These are phyloP conservation scores for Calonectria hongkongensis DNA, from an alignment of 2,329 filamentous ascomycete species.

Conservation along the genomic window DNA sequence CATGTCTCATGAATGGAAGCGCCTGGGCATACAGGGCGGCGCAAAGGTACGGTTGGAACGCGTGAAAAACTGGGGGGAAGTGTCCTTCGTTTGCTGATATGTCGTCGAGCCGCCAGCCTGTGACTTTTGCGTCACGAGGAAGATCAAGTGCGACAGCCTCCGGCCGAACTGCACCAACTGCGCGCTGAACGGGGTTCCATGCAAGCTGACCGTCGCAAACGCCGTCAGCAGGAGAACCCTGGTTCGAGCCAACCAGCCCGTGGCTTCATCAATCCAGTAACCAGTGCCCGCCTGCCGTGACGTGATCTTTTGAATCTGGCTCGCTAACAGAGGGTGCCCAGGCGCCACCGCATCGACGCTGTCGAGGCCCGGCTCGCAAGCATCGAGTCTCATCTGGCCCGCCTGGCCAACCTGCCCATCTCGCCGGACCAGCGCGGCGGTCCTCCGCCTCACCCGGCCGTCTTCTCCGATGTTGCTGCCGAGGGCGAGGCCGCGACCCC, in stretches of 20 bases:
- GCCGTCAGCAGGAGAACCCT: conserved; percentile 35
- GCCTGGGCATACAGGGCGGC: not conserved
- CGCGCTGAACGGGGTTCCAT: conserved; percentile 59
- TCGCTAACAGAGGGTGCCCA: conserved; percentile 5
- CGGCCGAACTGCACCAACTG: conserved; percentile 64
- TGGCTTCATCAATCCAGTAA: conserved; percentile 14
- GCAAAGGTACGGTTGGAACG: not conserved
- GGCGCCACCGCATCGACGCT: conserved; percentile 39
- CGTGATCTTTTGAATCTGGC: not conserved
- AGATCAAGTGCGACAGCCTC: conserved; percentile 63
- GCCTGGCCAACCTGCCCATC: conserved; percentile 15
- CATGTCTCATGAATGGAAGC: conserved; percentile 9
- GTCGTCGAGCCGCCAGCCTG: conserved; percentile 48
- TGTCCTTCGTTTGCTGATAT: not conserved
- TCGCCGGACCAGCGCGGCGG: not conserved
- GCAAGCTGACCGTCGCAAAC: conserved; percentile 47
- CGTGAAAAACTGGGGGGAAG: too few relatives aligned
- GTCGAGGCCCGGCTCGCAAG: conserved; percentile 48
- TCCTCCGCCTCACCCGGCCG: not conserved
- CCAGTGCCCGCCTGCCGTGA: not conserved
- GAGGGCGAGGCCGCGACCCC: not conserved
- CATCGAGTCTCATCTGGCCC: conserved; percentile 45
- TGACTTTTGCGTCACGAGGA: conserved; percentile 63
- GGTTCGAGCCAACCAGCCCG: conserved; percentile 23
- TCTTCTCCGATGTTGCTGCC: not conserved